Conservation (phyloP, 208 protist genomes). For the Wallacemonas collosoma region DNA sequence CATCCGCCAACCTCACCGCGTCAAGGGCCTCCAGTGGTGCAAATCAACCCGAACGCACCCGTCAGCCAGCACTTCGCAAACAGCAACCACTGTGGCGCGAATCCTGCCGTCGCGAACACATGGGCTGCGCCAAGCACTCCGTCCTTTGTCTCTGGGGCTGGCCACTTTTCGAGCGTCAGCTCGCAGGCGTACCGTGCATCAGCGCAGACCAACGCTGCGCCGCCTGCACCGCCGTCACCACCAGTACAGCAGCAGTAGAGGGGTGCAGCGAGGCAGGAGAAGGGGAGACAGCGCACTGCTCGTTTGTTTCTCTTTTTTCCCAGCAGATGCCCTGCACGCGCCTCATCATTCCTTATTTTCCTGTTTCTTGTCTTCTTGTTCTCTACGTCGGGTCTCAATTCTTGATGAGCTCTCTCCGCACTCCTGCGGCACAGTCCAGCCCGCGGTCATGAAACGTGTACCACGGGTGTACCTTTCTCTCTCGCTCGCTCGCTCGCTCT, state of each 20-base stretch:
- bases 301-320: no score
- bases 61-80: constrained; percentile 10
- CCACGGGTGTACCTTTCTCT: no score
- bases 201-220: neutral
- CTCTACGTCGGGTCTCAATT: no score
- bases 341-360: no score
- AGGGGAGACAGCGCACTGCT: no score
- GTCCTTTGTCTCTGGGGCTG: neutral
- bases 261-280: no score
- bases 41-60: constrained; percentile 8
- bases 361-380: no score
- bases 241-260: neutral
- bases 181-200: constrained; percentile 6
- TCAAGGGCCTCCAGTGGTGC: neutral
- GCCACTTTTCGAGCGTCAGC: constrained; percentile 2
- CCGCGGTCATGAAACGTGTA: no score
- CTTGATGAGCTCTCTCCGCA: no score
- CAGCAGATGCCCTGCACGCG: no score
- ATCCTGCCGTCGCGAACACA: neutral
- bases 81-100: neutral
- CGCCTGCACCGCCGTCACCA: constrained; percentile 6
- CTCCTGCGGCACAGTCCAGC: no score
- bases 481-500: neutral
- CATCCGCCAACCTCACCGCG: neutral
- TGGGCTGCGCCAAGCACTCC: neutral